phyloP scores from a whole-genome alignment of 306 rosid species.

The Vicia sativa region DNA sequence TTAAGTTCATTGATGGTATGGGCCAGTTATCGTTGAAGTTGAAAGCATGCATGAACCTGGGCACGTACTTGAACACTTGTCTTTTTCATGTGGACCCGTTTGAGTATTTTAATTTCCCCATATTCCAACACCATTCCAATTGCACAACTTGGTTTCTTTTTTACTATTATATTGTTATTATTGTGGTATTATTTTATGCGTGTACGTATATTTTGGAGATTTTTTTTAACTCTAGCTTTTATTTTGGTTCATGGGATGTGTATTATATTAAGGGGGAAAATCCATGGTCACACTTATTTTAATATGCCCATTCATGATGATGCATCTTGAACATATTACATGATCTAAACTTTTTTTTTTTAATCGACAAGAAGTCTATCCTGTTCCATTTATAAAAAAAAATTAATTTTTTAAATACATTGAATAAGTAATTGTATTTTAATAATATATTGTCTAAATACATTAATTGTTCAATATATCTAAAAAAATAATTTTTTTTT shows the following conservation, averaged over 20 bases:
- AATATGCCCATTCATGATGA: not conserved
- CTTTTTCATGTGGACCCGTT: constrained; percentile 48
- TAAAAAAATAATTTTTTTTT: too few species aligned
- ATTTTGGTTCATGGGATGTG: constrained; percentile 17
- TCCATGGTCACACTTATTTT: not conserved
- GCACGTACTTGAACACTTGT: constrained; percentile 61
- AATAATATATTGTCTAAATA: too few species aligned
- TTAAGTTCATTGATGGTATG: constrained; percentile 17
- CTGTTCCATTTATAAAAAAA: too few species aligned
- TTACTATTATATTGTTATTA: constrained; percentile 4
- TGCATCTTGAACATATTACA: too few species aligned
- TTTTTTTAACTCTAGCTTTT: constrained; percentile 19
- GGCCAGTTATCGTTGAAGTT: constrained; percentile 35
- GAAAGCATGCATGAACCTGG: constrained; percentile 80
- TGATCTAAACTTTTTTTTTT: too few species aligned
- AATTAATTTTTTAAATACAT: too few species aligned
- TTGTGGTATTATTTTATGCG: too few species aligned
- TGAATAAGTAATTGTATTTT: too few species aligned
- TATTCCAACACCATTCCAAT: constrained; percentile 22
- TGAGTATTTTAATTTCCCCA: constrained; percentile 33
- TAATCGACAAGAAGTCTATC: too few species aligned
- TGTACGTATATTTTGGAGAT: constrained; percentile 2
- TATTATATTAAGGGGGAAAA: not conserved
- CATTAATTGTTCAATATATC: too few species aligned
- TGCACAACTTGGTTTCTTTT: constrained; percentile 31